Evolutionary conservation across 176 grass and related monocot species (phyloP), one percentile per base, ranked within the genome.

Genomic region (Oryza meyeriana): DNA sequence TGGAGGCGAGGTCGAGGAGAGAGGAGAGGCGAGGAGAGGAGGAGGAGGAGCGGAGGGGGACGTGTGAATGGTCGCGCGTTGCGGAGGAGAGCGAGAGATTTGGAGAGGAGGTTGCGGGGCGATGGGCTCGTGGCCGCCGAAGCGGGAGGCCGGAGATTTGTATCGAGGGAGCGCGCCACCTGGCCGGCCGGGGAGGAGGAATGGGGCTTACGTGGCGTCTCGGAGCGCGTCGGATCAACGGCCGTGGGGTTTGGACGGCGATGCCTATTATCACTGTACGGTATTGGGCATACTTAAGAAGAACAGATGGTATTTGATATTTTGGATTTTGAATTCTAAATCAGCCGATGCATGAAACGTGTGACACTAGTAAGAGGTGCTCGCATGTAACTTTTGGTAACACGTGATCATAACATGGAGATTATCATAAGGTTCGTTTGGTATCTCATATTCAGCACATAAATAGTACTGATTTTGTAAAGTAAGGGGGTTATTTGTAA

Each of bases 11-110:
- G 12, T n/a, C 11, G 79, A 40, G 47, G 32, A 34, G 48, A 24
- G 61, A 28, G 1, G 72, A 57, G 28, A 39, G 47, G 24, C n/a
- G 48, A n/a, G 61, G 35, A 2, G 72, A 65, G 35, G 77, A 50
- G 75, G 42, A 12, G 42, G 75, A 16, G 33, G 20, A 11, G 55
- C 6, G 55, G 38, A 32, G 65, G 30, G 10, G 47, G 35, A 10
- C 20, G 66, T 81, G 88, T 34, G 83, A 73, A 69, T 39, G 79
- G 14, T 86, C 88, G 75, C 80, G 81, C 57, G 64, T 69, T 87
- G 85, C 85, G 89, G 85, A 14, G 69, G 72, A 58, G 10, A 58
- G 68, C 5, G 77, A 61, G 64, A 13, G 57, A 75, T 74, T 47
- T 41, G 44, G 14, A 0, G 0, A 38, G 11, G 45, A 35, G 28